Evolutionary conservation across 73 alveolate genomes (phyloP).

Genomic region (Paramecium caudatum): DNA sequence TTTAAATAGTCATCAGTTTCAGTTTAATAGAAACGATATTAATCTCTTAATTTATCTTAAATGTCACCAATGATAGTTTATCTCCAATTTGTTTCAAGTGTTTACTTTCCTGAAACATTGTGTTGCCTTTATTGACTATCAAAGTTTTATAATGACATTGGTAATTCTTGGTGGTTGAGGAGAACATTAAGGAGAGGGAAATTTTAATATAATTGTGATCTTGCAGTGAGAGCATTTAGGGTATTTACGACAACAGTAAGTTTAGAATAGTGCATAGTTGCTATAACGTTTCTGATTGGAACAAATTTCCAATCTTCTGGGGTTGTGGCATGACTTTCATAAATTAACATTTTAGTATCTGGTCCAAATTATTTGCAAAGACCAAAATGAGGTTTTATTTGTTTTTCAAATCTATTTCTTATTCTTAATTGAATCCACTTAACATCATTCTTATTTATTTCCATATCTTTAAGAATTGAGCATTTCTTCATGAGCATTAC

Average conservation of each 20-base stretch:
- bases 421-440: constrained; percentile 73
- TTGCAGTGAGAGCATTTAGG: constrained; percentile 65
- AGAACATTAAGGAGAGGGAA: constrained; percentile 44
- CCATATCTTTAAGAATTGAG: constrained; percentile 73
- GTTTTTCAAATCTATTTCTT: constrained; percentile 72
- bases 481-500: constrained; percentile 69
- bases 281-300: not conserved
- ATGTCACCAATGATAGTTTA: constrained; percentile 63
- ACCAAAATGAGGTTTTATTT: constrained; percentile 63
- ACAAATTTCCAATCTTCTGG: not conserved
- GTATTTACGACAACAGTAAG: constrained; percentile 61
- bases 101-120: constrained; percentile 56
- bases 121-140: constrained; percentile 53
- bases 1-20: constrained; percentile 65
- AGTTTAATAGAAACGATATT: constrained; percentile 67
- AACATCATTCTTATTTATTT: constrained; percentile 47
- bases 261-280: constrained; percentile 60
- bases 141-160: constrained; percentile 60
- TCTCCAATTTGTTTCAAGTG: constrained; percentile 72
- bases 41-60: constrained; percentile 70
- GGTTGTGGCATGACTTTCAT: not conserved
- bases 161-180: constrained; percentile 55
- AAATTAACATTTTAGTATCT: not conserved
- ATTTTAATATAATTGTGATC: constrained; percentile 72
- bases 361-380: constrained; percentile 19